Conservation (phyloP, 1,284 basidiomycete genomes). For the Boletus sp. region DNA sequence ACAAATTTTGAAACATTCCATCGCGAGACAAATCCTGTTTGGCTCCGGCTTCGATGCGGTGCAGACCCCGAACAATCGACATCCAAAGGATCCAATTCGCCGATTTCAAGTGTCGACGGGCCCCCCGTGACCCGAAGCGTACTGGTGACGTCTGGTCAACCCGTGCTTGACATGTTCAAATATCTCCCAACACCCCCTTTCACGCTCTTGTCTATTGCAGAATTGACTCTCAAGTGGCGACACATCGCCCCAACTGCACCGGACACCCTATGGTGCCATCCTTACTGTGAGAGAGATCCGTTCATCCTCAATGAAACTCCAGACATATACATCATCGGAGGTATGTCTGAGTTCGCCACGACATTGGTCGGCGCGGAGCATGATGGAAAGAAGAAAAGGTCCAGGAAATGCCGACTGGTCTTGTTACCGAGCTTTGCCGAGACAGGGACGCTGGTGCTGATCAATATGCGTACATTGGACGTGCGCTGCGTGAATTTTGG, state of each 20-base stretch:
- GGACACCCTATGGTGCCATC: conserved; percentile 98
- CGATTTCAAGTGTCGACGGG: conserved; percentile 16
- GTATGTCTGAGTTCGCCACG: conserved; percentile 83
- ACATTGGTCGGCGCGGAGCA: conserved; percentile 48
- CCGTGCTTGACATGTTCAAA: conserved; percentile 92
- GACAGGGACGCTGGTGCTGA: conserved; percentile 56
- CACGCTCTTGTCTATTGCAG: conserved; percentile 70
- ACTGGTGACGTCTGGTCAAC: conserved; percentile 86
- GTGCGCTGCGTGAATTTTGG: conserved; percentile 40
- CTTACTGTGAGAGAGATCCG: conserved; percentile 85
- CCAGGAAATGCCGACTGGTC: conserved; percentile 66
- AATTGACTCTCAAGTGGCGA: conserved; percentile 85
- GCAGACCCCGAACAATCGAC: conserved; percentile 19
- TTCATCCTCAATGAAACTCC: conserved; percentile 85
- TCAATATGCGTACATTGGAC: conserved; percentile 51
- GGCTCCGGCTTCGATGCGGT: conserved; percentile 57
- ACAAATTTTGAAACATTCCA: conserved; percentile 62
- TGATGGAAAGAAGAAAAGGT: conserved; percentile 28
- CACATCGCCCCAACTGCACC: conserved; percentile 98
- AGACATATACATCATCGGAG: conserved; percentile 89
- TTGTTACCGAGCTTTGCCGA: conserved; percentile 81
- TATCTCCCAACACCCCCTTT: conserved; percentile 72
- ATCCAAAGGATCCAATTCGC: conserved; percentile 9
- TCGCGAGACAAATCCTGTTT: conserved; percentile 89
- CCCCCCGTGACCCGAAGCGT: conserved; percentile 48